phyloP scores from a whole-genome alignment of 2,329 filamentous ascomycete genomes.

The Byssochlamys sp. region DNA sequence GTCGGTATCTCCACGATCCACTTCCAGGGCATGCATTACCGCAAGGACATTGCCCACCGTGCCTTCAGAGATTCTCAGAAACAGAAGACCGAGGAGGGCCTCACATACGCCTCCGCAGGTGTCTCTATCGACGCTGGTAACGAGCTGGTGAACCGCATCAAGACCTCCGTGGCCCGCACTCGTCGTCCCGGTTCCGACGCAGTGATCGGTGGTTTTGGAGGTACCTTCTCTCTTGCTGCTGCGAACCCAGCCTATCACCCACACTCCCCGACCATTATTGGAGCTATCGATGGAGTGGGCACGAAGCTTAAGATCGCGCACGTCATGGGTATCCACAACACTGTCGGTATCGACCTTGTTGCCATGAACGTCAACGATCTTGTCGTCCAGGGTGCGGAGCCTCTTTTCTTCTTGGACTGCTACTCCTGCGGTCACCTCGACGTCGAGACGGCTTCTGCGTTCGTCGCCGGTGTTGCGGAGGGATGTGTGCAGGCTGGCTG shows the following conservation, averaged over 20 bases:
- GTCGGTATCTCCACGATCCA: constrained; percentile 67
- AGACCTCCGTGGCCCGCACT: constrained; percentile 76
- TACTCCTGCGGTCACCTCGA: constrained; percentile 87
- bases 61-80: constrained; percentile 29
- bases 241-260: constrained; percentile 62
- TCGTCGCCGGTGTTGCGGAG: constrained; percentile 79
- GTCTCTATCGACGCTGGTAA: constrained; percentile 94
- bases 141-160: constrained; percentile 83
- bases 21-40: constrained; percentile 83
- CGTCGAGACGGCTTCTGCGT: constrained; percentile 65
- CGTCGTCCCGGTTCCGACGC: constrained; percentile 78
- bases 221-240: constrained; percentile 66
- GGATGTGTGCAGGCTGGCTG: constrained; percentile 79
- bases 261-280: constrained; percentile 71
- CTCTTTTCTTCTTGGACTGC: constrained; percentile 95
- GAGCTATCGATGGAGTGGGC: constrained; percentile 89
- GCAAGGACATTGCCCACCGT: constrained; percentile 83
- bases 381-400: constrained; percentile 87
- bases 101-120: constrained; percentile 88
- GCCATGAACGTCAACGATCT: constrained; percentile 99
- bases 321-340: constrained; percentile 78
- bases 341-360: constrained; percentile 90
- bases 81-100: constrained; percentile 21
- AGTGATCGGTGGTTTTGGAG: constrained; percentile 90
- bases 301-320: constrained; percentile 97